Evolutionary conservation across 2,329 filamentous ascomycete genomes (phyloP).

Genomic region (Penicillium crustosum): DNA sequence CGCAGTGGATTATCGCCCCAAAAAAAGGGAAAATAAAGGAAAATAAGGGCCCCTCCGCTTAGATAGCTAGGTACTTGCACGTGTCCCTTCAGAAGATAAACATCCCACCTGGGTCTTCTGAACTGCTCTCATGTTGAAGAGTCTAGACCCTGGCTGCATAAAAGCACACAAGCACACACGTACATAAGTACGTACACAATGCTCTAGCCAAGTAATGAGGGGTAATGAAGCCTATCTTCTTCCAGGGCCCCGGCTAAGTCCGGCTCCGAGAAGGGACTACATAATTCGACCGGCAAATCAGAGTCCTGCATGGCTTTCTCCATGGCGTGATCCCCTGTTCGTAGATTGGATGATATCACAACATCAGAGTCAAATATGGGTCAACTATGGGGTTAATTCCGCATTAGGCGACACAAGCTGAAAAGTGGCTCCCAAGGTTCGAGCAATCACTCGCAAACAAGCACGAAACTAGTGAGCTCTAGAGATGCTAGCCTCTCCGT

Average conservation of each 20-base stretch:
- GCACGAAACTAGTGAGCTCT: not conserved
- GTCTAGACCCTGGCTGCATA: not conserved
- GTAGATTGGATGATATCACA: not conserved
- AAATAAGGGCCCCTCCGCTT: not conserved
- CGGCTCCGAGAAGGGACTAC: not conserved
- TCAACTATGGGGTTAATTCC: not conserved
- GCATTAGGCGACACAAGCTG: not conserved
- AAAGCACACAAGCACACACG: not conserved
- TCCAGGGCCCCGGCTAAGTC: not conserved
- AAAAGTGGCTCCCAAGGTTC: conserved; percentile 3
- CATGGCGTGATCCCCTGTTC: conserved; percentile 1
- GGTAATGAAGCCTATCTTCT: not conserved
- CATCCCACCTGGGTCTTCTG: not conserved
- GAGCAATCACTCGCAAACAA: conserved; percentile 1
- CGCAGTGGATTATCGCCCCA: not conserved
- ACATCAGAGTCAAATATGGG: not conserved
- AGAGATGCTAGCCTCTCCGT: not conserved
- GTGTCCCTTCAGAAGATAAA: not conserved
- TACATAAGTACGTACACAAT: too few relatives aligned
- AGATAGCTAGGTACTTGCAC: not conserved
- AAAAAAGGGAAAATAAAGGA: not conserved
- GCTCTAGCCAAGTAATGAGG: not conserved
- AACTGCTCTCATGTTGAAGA: not conserved
- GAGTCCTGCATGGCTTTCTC: not conserved
- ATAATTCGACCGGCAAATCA: conserved; percentile 6